These are phyloP conservation scores for Neoboletus subvelutipes DNA, from an alignment of 768 basidiomycete species.

Conservation along the genomic window DNA sequence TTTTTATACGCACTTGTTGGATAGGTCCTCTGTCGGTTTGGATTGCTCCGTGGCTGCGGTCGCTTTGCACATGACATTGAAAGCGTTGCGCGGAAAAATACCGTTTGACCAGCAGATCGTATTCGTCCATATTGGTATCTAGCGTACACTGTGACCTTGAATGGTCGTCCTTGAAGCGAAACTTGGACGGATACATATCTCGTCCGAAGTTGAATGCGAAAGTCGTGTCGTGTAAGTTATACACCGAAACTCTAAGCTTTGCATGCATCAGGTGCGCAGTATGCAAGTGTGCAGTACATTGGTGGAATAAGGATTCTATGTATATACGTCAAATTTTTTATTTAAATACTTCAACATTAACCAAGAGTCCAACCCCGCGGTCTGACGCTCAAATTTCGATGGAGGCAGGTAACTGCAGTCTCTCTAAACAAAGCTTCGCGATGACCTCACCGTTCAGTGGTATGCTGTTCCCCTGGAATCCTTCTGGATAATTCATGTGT, in stretches of 20 bases:
- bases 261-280: neutral
- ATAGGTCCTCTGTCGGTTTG: neutral
- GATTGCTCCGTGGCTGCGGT: neutral
- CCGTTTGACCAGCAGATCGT: conserved; percentile 7
- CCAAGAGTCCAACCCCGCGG: neutral
- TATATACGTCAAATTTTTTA: too few relatives aligned
- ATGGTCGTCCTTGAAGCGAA: neutral
- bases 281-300: neutral
- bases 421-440: conserved; percentile 55
- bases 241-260: neutral
- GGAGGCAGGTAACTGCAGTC: conserved; percentile 38
- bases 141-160: neutral
- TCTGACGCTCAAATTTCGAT: neutral
- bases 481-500: conserved; percentile 69
- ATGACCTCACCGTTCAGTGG: conserved; percentile 76
- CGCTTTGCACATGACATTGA: conserved; percentile 1
- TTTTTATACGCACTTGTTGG: conserved; percentile 12
- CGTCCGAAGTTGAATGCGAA: neutral
- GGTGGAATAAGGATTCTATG: neutral
- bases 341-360: neutral
- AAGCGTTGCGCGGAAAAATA: conserved; percentile 3
- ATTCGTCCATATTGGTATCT: conserved; percentile 2
- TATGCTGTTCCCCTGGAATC: conserved; percentile 85
- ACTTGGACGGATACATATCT: neutral
- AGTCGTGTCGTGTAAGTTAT: neutral